Evolutionary conservation across 345 rosid genomes (phyloP), one percentile per base, ranked within the genome.

Genomic region (Gossypium turneri): DNA sequence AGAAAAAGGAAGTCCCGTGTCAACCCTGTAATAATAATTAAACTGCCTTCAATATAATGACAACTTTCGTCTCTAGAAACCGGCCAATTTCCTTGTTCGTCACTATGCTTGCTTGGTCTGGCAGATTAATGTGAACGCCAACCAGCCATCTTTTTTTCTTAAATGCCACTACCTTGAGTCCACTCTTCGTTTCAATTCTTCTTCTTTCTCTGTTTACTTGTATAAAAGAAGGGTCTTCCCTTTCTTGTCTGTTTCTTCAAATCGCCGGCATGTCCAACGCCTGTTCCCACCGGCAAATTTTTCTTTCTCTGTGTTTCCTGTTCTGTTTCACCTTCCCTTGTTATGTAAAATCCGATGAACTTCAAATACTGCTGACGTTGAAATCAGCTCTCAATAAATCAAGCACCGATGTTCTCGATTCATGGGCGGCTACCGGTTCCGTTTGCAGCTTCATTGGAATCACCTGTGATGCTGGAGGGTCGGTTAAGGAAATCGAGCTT

Each of bases 401-500:
- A 0, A 82, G 79, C 27, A 59, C 79, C 60, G 52, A 48, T 41
- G 79, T 79, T 0, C 88, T 92, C 59, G 72, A 79, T 53, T 87
- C 97, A 0, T 94, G 97, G 97, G 74, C 29, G 41, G 73, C 87
- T 11, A 34, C 45, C 9, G 48, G 53, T 47, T 58, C 62, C 52
- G 50, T 79, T 0, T 94, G 94, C 76, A 20, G 48, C 9, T 94
- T 94, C 85, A 7, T 79, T 5, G 98, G 98, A 77, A 72, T 94
- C 80, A 80, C 88, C 38, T 92, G 97, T 68, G 73, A 84, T 64
- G 57, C 78, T 1, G 56, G n/a, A 1, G 76, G 82, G 22, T 86
- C 76, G 12, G 94, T 94, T 20, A 79, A 74, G 19, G 92, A 85
- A 74, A 85, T 94, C 57, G 91, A 92, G 67, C 97, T 94, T 76